Conservation (phyloP, 2,329 filamentous ascomycete species). For the Thielaviopsis punctulata region DNA sequence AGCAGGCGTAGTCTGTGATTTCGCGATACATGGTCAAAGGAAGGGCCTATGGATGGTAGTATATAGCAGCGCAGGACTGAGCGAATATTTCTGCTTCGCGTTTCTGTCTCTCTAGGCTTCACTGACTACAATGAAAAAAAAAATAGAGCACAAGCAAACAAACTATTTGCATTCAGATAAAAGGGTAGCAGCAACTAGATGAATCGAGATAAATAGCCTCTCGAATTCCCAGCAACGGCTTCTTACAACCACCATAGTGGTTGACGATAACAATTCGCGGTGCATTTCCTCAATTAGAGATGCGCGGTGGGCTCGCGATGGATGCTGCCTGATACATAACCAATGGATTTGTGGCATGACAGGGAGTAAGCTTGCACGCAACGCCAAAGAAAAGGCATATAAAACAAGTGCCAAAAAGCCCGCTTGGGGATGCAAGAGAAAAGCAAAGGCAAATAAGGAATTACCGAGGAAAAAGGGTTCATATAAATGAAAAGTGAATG, state of each 20-base stretch:
- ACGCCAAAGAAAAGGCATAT: neutral
- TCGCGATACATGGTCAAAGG: neutral
- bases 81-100: neutral
- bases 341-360: neutral
- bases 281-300: neutral
- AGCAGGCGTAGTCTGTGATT: neutral
- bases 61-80: neutral
- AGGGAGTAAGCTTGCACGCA: neutral
- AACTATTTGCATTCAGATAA: too few relatives aligned
- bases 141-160: too few relatives aligned
- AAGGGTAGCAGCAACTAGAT: too few relatives aligned
- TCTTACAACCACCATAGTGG: neutral
- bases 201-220: too few relatives aligned
- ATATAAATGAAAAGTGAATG: neutral
- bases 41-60: neutral
- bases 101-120: neutral
- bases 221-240: neutral
- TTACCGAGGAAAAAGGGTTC: too few relatives aligned
- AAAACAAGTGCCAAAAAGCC: neutral
- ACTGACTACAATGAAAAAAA: neutral
- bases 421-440: neutral
- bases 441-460: too few relatives aligned
- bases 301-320: neutral
- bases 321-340: neutral
- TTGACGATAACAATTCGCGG: neutral